A percentile compares a stretch with the other conserved stretches of the same genome.
These are phyloP conservation scores for Hymenoscyphus infarciens DNA, from an alignment of 2,329 filamentous ascomycete genomes.

Conservation along the genomic window DNA sequence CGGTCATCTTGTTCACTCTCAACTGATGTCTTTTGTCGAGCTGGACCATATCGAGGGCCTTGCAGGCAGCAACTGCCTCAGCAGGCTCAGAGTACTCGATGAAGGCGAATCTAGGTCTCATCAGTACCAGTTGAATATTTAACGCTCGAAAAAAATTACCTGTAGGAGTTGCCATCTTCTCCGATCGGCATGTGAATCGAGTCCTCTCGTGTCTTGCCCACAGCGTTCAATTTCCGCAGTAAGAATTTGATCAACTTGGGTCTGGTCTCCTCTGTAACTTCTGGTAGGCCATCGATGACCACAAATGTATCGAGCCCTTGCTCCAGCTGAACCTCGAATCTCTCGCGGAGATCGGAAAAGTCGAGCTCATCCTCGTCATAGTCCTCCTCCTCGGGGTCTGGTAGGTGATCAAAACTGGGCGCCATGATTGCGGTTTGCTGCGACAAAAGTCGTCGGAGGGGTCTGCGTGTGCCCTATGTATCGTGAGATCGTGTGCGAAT, in stretches of 20 bases:
- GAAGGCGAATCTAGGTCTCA: conserved; percentile 74
- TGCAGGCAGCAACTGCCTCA: conserved; percentile 85
- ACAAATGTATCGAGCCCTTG: conserved; percentile 96
- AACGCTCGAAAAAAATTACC: conserved; percentile 51
- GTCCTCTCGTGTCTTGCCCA: conserved; percentile 82
- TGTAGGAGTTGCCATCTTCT: conserved; percentile 79
- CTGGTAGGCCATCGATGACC: conserved; percentile 88
- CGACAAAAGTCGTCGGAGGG: conserved; percentile 6
- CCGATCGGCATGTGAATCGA: conserved; percentile 91
- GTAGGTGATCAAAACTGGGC: conserved; percentile 86
- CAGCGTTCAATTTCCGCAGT: conserved; percentile 83
- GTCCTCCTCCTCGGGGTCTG: conserved; percentile 81
- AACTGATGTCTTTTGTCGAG: conserved; percentile 97
- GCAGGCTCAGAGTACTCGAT: conserved; percentile 91
- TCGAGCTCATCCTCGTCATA: conserved; percentile 93
- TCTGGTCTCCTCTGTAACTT: conserved; percentile 86
- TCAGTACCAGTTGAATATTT: conserved; percentile 18
- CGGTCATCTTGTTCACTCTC: conserved; percentile 95
- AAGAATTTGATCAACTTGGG: conserved; percentile 95
- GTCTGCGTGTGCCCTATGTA: conserved; percentile 11
- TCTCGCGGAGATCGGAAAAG: conserved; percentile 87
- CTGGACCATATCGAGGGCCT: conserved; percentile 78
- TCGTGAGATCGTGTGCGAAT: conserved; percentile 7
- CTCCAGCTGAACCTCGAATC: conserved; percentile 93
- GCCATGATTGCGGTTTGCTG: conserved; percentile 64